These are phyloP conservation scores for Sporothrix dimorphospora DNA, from an alignment of 2,329 filamentous ascomycete genomes.

Conservation along the genomic window DNA sequence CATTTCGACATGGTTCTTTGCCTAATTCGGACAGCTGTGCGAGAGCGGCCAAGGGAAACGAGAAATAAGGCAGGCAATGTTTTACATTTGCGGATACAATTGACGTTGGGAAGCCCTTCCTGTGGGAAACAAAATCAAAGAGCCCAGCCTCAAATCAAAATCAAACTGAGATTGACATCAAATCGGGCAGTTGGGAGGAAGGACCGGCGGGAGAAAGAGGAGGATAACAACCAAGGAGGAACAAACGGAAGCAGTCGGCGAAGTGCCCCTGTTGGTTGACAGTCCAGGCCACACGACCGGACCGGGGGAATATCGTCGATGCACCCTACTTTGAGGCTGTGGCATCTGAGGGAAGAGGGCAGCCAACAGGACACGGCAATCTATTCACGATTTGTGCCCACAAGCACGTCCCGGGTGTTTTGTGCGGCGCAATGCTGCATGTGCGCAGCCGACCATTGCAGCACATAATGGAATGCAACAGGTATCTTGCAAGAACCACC, in stretches of 20 bases:
- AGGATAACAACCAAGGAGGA: neutral
- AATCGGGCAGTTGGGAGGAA: neutral
- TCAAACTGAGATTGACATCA: neutral
- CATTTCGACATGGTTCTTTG: neutral
- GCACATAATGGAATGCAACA: neutral
- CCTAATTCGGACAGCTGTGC: conserved; percentile 24
- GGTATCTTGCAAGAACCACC: no score
- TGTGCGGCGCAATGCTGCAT: conserved; percentile 6
- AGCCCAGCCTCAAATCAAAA: neutral
- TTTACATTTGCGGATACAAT: neutral
- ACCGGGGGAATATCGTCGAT: conserved; percentile 13
- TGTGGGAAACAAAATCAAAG: neutral
- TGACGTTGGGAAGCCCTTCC: neutral
- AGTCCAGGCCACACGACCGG: neutral
- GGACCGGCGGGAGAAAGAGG: neutral
- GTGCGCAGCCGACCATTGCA: neutral
- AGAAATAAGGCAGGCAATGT: conserved; percentile 11
- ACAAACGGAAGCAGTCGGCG: neutral
- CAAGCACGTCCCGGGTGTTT: neutral
- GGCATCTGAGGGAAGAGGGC: neutral
- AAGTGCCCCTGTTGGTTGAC: neutral
- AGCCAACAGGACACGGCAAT: neutral
- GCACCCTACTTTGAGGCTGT: conserved; percentile 8
- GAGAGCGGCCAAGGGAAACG: neutral
- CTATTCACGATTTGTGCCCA: neutral